A percentile compares a stretch with the other conserved stretches of the same genome.
These are phyloP conservation scores for Paramecium pentaurelia DNA, from an alignment of 73 alveolate genomes.

Conservation along the genomic window DNA sequence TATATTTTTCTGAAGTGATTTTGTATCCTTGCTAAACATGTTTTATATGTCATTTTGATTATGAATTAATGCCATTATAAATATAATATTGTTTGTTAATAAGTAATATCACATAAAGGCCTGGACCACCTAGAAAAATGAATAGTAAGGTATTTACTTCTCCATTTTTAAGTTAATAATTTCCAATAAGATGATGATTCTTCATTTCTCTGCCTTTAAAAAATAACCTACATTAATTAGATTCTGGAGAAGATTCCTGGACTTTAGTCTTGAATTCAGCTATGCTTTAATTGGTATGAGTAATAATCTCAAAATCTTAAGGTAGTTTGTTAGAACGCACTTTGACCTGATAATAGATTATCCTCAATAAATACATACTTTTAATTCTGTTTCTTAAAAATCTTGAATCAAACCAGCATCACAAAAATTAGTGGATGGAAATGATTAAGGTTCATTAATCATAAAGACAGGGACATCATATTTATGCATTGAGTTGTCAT, in stretches of 20 bases:
- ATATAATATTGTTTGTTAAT: not conserved
- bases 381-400: not conserved
- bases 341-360: not conserved
- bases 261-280: not conserved
- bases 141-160: not conserved
- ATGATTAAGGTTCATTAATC: slow-evolving; percentile 39
- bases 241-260: not conserved
- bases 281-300: not conserved
- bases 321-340: not conserved
- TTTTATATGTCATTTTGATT: slow-evolving; percentile 8
- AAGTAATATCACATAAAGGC: slow-evolving; percentile 48
- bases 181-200: slow-evolving; percentile 31
- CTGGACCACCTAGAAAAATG: not conserved
- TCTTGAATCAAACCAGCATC: slow-evolving; percentile 2
- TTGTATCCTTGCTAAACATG: slow-evolving; percentile 58
- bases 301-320: not conserved
- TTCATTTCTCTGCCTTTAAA: slow-evolving; percentile 8
- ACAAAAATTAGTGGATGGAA: not conserved
- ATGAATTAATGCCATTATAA: slow-evolving; percentile 2
- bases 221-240: not conserved
- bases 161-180: slow-evolving; percentile 12
- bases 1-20: slow-evolving; percentile 55
- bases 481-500: not conserved
- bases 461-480: slow-evolving; percentile 35
- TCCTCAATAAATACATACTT: not conserved